These are phyloP conservation scores for Xylaria sp. DNA, from an alignment of 2,329 filamentous ascomycete species.

Conservation along the genomic window DNA sequence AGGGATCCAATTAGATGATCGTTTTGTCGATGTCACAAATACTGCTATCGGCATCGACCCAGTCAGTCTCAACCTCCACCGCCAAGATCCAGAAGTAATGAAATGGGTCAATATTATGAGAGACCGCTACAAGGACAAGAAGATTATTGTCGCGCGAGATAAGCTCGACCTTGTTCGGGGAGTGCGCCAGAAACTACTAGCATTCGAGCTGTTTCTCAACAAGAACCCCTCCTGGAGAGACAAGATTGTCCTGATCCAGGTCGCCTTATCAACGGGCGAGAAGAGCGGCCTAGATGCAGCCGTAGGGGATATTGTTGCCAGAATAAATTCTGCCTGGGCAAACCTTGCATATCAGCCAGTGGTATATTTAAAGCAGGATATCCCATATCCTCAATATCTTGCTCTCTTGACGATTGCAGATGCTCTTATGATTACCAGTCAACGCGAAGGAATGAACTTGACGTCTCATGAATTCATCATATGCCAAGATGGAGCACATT, in stretches of 20 bases:
- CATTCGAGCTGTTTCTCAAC: slow-evolving; percentile 93
- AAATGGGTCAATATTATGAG: slow-evolving; percentile 84
- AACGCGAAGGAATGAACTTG: slow-evolving; percentile 97
- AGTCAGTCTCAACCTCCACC: slow-evolving; percentile 75
- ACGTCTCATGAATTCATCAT: slow-evolving; percentile 94
- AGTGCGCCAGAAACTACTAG: slow-evolving; percentile 90
- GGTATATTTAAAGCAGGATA: slow-evolving; percentile 94
- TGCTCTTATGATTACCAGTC: slow-evolving; percentile 91
- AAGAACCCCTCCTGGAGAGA: slow-evolving; percentile 91
- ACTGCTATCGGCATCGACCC: slow-evolving; percentile 94
- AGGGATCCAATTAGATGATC: slow-evolving; percentile 89
- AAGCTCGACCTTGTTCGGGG: slow-evolving; percentile 94
- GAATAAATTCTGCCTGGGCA: slow-evolving; percentile 91
- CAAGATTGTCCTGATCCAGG: slow-evolving; percentile 90
- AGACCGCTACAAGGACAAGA: slow-evolving; percentile 87
- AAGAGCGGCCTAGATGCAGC: slow-evolving; percentile 87
- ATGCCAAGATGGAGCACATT: slow-evolving; percentile 84
- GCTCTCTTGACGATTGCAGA: slow-evolving; percentile 90
- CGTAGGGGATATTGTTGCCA: slow-evolving; percentile 92
- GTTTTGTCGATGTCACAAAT: slow-evolving; percentile 88
- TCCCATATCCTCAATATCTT: slow-evolving; percentile 92
- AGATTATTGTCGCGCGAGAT: slow-evolving; percentile 90
- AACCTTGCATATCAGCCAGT: slow-evolving; percentile 92
- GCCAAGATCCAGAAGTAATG: slow-evolving; percentile 76
- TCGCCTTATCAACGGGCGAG: slow-evolving; percentile 90